Percentiles rank a stretch among this genome's conserved stretches.
Conservation (phyloP, 176 grass and related monocot species). For the Musa troglodytarum region DNA sequence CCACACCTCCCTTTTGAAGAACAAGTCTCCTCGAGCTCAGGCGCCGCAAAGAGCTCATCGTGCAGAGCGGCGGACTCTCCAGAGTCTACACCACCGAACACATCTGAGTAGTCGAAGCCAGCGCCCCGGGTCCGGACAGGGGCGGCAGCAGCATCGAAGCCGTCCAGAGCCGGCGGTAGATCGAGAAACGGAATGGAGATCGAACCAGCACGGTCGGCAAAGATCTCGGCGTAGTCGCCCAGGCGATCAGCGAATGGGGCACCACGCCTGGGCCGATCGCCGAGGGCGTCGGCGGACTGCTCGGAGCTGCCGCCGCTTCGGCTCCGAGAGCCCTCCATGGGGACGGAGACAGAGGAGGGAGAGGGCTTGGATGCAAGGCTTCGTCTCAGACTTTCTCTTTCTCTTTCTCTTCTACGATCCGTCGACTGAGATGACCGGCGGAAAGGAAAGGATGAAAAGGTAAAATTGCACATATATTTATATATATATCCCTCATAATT, state of each 20-base stretch:
- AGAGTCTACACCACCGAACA: slow-evolving; percentile 62
- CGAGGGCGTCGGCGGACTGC: slow-evolving; percentile 44
- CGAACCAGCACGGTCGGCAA: slow-evolving; percentile 54
- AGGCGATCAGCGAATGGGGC: slow-evolving; percentile 5
- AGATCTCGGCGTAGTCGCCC: slow-evolving; percentile 70
- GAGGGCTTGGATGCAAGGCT: background rate
- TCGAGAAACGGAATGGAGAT: slow-evolving; percentile 93
- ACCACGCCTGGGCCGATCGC: slow-evolving; percentile 38
- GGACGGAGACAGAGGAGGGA: background rate
- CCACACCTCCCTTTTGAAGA: slow-evolving; percentile 28
- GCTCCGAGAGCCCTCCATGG: background rate
- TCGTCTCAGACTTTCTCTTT: background rate
- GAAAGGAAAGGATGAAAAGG: no score
- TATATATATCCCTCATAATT: no score
- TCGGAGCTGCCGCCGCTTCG: background rate
- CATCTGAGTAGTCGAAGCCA: slow-evolving; percentile 52
- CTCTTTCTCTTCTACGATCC: background rate
- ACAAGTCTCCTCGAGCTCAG: slow-evolving; percentile 34
- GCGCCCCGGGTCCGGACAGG: background rate
- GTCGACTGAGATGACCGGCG: background rate
- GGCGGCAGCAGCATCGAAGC: slow-evolving; percentile 6
- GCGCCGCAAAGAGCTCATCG: slow-evolving; percentile 49
- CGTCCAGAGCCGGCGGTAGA: slow-evolving; percentile 32
- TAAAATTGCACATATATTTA: no score
- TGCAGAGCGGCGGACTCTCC: slow-evolving; percentile 40